phyloP scores from a whole-genome alignment of 2,329 filamentous ascomycete genomes.

The Xylaria sp. region DNA sequence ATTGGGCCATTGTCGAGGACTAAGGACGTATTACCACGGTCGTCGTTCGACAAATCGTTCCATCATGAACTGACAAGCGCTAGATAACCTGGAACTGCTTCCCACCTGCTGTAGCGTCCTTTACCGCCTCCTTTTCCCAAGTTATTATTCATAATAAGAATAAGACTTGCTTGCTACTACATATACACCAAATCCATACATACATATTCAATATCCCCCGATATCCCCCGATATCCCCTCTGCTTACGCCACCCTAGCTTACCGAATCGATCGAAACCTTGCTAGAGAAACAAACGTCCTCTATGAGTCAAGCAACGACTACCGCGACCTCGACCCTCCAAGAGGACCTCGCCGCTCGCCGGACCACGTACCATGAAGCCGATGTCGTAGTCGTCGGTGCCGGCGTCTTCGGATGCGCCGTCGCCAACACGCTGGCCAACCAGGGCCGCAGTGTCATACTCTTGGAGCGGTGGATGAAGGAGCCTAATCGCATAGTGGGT shows the following conservation, averaged over 20 bases:
- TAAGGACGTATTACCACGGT: slow-evolving; percentile 10
- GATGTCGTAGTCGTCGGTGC: slow-evolving; percentile 94
- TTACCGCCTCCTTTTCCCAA: slow-evolving; percentile 20
- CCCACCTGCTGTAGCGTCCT: neutral
- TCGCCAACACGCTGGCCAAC: slow-evolving; percentile 83
- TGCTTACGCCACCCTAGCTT: slow-evolving; percentile 7
- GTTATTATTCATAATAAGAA: neutral
- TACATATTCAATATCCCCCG: neutral
- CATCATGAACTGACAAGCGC: slow-evolving; percentile 48
- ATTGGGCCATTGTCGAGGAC: slow-evolving; percentile 25
- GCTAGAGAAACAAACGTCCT: slow-evolving; percentile 13
- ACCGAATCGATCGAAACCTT: slow-evolving; percentile 8
- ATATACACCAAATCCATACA: neutral
- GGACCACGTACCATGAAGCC: slow-evolving; percentile 68
- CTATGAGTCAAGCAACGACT: slow-evolving; percentile 35
- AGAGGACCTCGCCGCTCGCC: slow-evolving; percentile 58
- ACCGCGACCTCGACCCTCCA: slow-evolving; percentile 30
- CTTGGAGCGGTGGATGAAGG: slow-evolving; percentile 86
- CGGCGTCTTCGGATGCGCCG: slow-evolving; percentile 87
- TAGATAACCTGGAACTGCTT: slow-evolving; percentile 16
- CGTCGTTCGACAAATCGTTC: slow-evolving; percentile 46
- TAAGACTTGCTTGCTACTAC: no score
- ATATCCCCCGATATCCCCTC: neutral
- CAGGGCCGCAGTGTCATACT: slow-evolving; percentile 92
- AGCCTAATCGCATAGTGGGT: slow-evolving; percentile 95